phyloP scores from a whole-genome alignment of 441 rosid genomes.

The Euphorbia neoarborescens region DNA sequence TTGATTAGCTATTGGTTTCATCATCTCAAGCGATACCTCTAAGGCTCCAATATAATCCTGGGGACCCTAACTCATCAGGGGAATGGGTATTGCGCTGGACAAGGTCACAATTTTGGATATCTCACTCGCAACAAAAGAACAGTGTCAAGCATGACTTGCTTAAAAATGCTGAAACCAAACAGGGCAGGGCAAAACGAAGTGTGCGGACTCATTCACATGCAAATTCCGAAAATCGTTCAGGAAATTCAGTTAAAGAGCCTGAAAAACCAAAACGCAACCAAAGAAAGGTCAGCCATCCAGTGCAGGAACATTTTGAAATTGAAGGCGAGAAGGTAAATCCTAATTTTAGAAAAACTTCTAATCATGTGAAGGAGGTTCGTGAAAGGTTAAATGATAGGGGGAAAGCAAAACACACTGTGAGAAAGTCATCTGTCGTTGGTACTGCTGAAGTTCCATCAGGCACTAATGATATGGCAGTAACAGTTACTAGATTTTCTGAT shows the following conservation, averaged over 20 bases:
- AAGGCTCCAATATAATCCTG: slow-evolving; percentile 38
- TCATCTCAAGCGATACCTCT: slow-evolving; percentile 39
- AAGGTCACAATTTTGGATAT: slow-evolving; percentile 47
- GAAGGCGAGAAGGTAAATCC: slow-evolving; percentile 42
- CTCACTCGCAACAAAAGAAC: slow-evolving; percentile 34
- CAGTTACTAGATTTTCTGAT: slow-evolving; percentile 24
- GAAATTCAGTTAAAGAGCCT: slow-evolving; percentile 29
- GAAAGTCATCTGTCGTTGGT: slow-evolving; percentile 31
- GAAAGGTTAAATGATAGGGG: slow-evolving; percentile 34
- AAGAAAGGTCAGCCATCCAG: slow-evolving; percentile 35
- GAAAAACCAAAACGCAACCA: slow-evolving; percentile 44
- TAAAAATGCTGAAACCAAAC: slow-evolving; percentile 31
- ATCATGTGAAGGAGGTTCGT: slow-evolving; percentile 35
- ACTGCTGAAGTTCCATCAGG: slow-evolving; percentile 35
- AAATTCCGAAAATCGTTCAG: slow-evolving; percentile 33
- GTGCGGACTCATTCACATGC: slow-evolving; percentile 29
- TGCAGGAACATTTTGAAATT: slow-evolving; percentile 36
- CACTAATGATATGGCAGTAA: slow-evolving; percentile 24
- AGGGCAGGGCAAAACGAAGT: slow-evolving; percentile 41
- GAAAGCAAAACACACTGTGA: slow-evolving; percentile 35
- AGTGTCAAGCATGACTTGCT: slow-evolving; percentile 30
- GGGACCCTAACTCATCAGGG: slow-evolving; percentile 52
- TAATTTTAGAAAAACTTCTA: slow-evolving; percentile 40
- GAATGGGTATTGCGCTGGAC: slow-evolving; percentile 85
- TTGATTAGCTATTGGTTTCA: slow-evolving; percentile 53